These are phyloP conservation scores for Eryngium alpinum DNA, from an alignment of 140 eudicot genomes.

Conservation along the genomic window DNA sequence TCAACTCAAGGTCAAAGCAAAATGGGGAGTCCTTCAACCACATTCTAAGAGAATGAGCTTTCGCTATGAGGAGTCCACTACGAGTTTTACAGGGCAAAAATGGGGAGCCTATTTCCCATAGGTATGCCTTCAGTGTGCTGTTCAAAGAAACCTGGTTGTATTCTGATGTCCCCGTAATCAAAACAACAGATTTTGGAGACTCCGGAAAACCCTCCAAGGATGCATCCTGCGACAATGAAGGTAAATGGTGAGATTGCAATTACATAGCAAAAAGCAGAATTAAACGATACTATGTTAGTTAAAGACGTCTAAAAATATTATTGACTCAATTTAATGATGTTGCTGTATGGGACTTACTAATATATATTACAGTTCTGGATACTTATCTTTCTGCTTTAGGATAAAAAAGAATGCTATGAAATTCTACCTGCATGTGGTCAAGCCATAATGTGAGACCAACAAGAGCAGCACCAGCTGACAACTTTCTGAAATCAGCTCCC, in stretches of 20 bases:
- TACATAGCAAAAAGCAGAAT: neutral
- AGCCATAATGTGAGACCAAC: constrained; percentile 97
- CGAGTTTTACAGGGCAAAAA: constrained; percentile 88
- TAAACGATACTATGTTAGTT: neutral
- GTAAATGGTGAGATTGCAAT: neutral
- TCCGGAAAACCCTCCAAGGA: constrained; percentile 80
- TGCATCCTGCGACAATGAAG: constrained; percentile 56
- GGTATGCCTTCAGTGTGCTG: constrained; percentile 69
- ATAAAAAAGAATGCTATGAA: neutral
- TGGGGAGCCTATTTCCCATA: constrained; percentile 99
- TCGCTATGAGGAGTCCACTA: constrained; percentile 76
- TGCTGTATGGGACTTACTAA: neutral
- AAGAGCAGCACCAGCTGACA: constrained; percentile 95
- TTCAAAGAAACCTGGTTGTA: constrained; percentile 70
- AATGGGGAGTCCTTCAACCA: constrained; percentile 98
- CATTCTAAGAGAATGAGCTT: constrained; percentile 87
- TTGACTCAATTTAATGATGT: neutral
- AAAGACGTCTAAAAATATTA: neutral
- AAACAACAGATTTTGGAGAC: constrained; percentile 89
- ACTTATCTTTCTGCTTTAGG: neutral
- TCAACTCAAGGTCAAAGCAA: constrained; percentile 91
- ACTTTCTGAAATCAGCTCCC: constrained; percentile 98
- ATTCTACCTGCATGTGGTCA: constrained; percentile 78
- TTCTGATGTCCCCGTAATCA: constrained; percentile 78
- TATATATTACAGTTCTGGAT: neutral